A percentile compares a stretch with the other conserved stretches of the same genome.
Conservation (phyloP, 495 filamentous ascomycete genomes). For the Platismatia glauca region DNA sequence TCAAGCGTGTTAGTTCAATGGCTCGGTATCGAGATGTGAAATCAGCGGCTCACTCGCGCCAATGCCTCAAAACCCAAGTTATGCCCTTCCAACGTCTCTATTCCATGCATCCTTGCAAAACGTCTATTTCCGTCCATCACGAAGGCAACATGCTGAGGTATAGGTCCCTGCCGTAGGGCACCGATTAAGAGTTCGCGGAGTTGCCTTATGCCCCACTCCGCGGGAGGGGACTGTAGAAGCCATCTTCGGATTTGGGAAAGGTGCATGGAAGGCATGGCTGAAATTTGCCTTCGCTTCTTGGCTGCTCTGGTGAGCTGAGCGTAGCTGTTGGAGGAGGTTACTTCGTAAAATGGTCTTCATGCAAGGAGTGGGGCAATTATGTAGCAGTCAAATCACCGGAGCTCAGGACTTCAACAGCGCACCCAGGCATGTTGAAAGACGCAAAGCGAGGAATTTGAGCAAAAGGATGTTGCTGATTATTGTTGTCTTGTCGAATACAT, state of each 20-base stretch:
- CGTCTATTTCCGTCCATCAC: slow-evolving; percentile 97
- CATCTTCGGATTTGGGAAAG: slow-evolving; percentile 72
- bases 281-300: background rate
- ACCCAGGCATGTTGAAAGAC: background rate
- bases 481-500: background rate
- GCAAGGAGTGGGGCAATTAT: background rate
- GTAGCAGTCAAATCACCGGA: background rate
- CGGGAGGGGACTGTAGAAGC: slow-evolving; percentile 80
- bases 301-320: background rate
- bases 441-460: background rate
- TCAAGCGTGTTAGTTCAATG: slow-evolving; percentile 6
- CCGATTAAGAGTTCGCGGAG: slow-evolving; percentile 77
- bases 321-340: background rate
- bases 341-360: background rate
- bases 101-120: slow-evolving; percentile 79
- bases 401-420: background rate
- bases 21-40: background rate
- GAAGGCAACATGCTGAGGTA: slow-evolving; percentile 91
- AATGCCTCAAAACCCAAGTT: slow-evolving; percentile 92
- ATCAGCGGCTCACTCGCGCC: slow-evolving; percentile 48
- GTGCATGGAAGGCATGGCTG: slow-evolving; percentile 45
- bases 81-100: slow-evolving; percentile 97
- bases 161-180: slow-evolving; percentile 76
- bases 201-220: slow-evolving; percentile 67
- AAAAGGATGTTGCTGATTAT: background rate